phyloP scores from a whole-genome alignment of 495 filamentous ascomycete species.

The Penicillium soppii region DNA sequence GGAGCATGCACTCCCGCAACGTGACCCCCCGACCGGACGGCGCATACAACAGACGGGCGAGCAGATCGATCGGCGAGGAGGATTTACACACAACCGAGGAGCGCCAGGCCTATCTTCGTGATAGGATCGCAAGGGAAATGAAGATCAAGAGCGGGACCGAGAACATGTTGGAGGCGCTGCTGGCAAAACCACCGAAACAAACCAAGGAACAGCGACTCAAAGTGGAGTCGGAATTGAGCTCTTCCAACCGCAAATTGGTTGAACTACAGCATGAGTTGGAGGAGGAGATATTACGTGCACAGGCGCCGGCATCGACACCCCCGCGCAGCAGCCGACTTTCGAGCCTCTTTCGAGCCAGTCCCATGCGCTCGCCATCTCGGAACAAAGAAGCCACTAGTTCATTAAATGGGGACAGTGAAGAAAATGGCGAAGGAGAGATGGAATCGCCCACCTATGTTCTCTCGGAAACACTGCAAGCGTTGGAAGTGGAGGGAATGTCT shows the following conservation, averaged over 20 bases:
- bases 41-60: slow-evolving; percentile 52
- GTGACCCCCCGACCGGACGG: slow-evolving; percentile 68
- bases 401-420: slow-evolving; percentile 43
- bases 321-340: slow-evolving; percentile 65
- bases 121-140: slow-evolving; percentile 86
- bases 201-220: slow-evolving; percentile 83
- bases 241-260: slow-evolving; percentile 86
- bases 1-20: slow-evolving; percentile 68
- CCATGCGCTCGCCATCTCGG: slow-evolving; percentile 64
- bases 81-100: slow-evolving; percentile 65
- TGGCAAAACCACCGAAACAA: slow-evolving; percentile 94
- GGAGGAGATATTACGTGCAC: slow-evolving; percentile 62
- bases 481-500: slow-evolving; percentile 83
- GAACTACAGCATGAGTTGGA: slow-evolving; percentile 78
- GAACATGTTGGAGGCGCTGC: slow-evolving; percentile 91
- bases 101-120: slow-evolving; percentile 68
- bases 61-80: slow-evolving; percentile 63
- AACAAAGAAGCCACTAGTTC: slow-evolving; percentile 32
- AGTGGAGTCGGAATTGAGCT: slow-evolving; percentile 87
- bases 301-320: slow-evolving; percentile 65
- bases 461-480: slow-evolving; percentile 79
- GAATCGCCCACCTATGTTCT: slow-evolving; percentile 91
- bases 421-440: slow-evolving; percentile 60
- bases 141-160: slow-evolving; percentile 98
- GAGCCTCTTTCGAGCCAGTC: slow-evolving; percentile 63